Base-by-base conservation (phyloP, 352 stramenopile genomes). In the Saprolegnia parasitica region DNA sequence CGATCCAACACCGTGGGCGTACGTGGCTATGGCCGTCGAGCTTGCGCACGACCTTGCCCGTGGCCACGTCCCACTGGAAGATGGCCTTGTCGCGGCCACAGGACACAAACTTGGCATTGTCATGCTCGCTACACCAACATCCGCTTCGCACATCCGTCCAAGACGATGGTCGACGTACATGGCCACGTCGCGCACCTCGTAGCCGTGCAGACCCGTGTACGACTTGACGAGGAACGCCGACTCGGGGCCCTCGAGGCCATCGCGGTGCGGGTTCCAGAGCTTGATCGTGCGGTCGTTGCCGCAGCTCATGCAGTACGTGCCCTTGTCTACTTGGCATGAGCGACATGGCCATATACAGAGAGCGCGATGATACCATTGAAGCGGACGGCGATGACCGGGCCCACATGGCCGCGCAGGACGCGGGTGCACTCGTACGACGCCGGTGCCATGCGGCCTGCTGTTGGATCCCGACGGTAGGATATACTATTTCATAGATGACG, bases 61-160 rank as follows among this genome's bases (percentile, higher is more conserved):
- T 95, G 15, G 86, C 81, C 5, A 96, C 89, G 55, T 96, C 88
- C 89, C 89, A 96, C 68, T 96, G 75, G 45, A 96, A 96, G 20
- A 94, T 82, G 9, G 78, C 83, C 64, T 88, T 91, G 71, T 96
- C 89, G 16, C 89, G 79, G 16, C 89, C 89, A 57, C 88, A 96
- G 4, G 88, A 96, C 13, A 82, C 89, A 58, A 96, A 96, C 71
- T 86, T 86, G 54, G 83, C 74, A 65, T 96, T 96, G 74, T 96
- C 89, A 16, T 88, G 71, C 32, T 86, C 78, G 47, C 85, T 93
- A 50, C 42, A n/a, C n/a, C n/a, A n/a, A n/a, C n/a, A n/a, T n/a
- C n/a, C n/a, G n/a, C n/a, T n/a, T n/a, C n/a, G n/a, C n/a, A n/a
- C n/a, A n/a, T n/a, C n/a, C n/a, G n/a, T n/a, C n/a, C n/a, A n/a